Percentiles rank a stretch among this genome's conserved stretches.
These are phyloP conservation scores for Fragaria vesca DNA, from an alignment of 306 rosid genomes.

Conservation along the genomic window DNA sequence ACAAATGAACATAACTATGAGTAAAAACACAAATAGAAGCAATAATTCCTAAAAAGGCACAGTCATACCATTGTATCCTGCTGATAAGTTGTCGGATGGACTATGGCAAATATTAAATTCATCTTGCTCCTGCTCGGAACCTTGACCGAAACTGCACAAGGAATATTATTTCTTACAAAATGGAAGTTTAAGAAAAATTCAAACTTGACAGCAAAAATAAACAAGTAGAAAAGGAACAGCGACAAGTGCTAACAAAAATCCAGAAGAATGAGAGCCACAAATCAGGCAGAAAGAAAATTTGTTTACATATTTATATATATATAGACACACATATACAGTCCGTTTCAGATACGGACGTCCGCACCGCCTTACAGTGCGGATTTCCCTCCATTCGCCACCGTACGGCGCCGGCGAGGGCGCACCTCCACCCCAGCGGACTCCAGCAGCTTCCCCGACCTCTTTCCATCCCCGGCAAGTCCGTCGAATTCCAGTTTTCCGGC, in stretches of 20 bases:
- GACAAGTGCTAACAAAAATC: conserved; percentile 27
- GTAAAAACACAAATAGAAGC: conserved; percentile 23
- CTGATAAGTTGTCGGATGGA: conserved; percentile 42
- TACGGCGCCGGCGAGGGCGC: no score
- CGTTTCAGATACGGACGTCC: no score
- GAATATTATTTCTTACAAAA: conserved; percentile 20
- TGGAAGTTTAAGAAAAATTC: conserved; percentile 3
- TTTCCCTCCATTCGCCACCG: no score
- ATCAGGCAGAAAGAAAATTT: not conserved
- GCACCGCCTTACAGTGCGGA: no score
- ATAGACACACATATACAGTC: no score
- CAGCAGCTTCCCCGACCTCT: no score
- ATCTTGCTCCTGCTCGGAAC: conserved; percentile 53
- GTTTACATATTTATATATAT: no score
- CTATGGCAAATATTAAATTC: conserved; percentile 47
- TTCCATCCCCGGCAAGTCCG: no score
- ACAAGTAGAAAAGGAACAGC: conserved; percentile 13
- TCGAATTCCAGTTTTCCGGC: no score
- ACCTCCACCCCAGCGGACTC: no score
- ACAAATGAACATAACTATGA: conserved; percentile 21
- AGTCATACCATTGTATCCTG: conserved; percentile 45
- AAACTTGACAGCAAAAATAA: not conserved
- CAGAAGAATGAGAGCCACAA: conserved; percentile 20
- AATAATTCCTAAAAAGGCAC: conserved; percentile 10
- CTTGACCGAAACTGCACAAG: conserved; percentile 59